phyloP scores from a whole-genome alignment of 768 basidiomycete species.

The Lactarius deliciosus region DNA sequence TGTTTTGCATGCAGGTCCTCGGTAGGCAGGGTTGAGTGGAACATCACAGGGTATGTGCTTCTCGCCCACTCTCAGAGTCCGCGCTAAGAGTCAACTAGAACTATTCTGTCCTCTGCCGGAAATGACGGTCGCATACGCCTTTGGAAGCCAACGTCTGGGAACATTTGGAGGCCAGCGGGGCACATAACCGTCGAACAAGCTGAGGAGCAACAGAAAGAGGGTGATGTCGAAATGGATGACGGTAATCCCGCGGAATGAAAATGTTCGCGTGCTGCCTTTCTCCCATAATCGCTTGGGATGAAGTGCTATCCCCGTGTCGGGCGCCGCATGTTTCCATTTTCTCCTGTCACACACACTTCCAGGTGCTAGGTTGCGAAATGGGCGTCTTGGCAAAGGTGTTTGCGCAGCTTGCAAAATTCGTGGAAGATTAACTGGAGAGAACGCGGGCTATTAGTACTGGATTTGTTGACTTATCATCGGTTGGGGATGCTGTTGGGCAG shows the following conservation, averaged over 20 bases:
- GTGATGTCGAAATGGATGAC: slow-evolving; percentile 48
- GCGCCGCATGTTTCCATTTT: slow-evolving; percentile 6
- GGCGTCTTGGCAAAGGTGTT: background rate
- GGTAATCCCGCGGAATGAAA: slow-evolving; percentile 38
- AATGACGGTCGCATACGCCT: slow-evolving; percentile 80
- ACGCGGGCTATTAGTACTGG: background rate
- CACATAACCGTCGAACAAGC: slow-evolving; percentile 79
- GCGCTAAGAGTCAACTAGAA: slow-evolving; percentile 44
- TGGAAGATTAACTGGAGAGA: background rate
- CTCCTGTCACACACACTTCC: slow-evolving; percentile 3
- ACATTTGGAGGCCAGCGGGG: slow-evolving; percentile 81
- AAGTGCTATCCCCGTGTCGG: background rate
- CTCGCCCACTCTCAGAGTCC: slow-evolving; percentile 7
- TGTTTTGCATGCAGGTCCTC: slow-evolving; percentile 49
- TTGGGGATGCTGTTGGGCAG: slow-evolving; percentile 1
- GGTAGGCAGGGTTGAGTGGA: slow-evolving; percentile 91
- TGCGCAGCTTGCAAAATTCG: background rate
- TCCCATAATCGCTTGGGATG: too few relatives aligned
- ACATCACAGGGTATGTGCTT: slow-evolving; percentile 69
- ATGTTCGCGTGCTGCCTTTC: background rate
- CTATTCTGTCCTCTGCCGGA: slow-evolving; percentile 78
- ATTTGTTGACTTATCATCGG: background rate
- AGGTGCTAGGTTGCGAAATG: background rate
- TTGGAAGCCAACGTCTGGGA: slow-evolving; percentile 84
- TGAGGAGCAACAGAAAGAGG: slow-evolving; percentile 45